phyloP scores from a whole-genome alignment of 169 alveolate genomes.

The Plasmodium relictum region DNA sequence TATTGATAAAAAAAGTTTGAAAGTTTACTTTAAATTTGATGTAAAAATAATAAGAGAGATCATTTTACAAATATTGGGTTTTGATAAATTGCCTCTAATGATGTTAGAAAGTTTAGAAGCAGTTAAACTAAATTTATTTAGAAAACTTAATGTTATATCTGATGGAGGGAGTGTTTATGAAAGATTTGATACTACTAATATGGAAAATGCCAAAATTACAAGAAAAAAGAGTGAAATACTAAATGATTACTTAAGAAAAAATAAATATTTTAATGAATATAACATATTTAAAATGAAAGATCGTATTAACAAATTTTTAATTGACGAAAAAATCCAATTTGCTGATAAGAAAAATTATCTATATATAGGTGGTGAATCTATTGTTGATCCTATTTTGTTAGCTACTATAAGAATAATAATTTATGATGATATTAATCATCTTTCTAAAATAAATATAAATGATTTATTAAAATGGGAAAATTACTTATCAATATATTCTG shows the following conservation, averaged over 20 bases:
- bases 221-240: conserved; percentile 69
- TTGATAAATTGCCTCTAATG: conserved; percentile 58
- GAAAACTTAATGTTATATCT: conserved; percentile 18
- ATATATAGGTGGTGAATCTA: conserved; percentile 41
- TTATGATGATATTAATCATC: conserved; percentile 51
- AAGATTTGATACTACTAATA: conserved; percentile 24
- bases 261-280: conserved; percentile 67
- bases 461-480: conserved; percentile 43
- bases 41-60: conserved; percentile 65
- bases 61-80: conserved; percentile 63
- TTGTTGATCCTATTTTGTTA: conserved; percentile 70
- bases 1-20: conserved; percentile 33
- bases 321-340: conserved; percentile 65
- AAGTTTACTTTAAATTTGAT: conserved; percentile 65
- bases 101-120: conserved; percentile 59
- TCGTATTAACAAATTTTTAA: conserved; percentile 58
- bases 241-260: conserved; percentile 69
- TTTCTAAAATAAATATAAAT: conserved; percentile 46
- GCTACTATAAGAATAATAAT: conserved; percentile 65
- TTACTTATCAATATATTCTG: conserved; percentile 48
- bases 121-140: conserved; percentile 47
- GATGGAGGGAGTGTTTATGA: conserved; percentile 44
- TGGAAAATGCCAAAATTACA: conserved; percentile 47
- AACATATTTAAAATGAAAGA: conserved; percentile 76
- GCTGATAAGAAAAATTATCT: conserved; percentile 33